A percentile compares a stretch with the other conserved stretches of the same genome.
phyloP scores from a whole-genome alignment of 805 yeast genomes.

The Candida multigemmis region DNA sequence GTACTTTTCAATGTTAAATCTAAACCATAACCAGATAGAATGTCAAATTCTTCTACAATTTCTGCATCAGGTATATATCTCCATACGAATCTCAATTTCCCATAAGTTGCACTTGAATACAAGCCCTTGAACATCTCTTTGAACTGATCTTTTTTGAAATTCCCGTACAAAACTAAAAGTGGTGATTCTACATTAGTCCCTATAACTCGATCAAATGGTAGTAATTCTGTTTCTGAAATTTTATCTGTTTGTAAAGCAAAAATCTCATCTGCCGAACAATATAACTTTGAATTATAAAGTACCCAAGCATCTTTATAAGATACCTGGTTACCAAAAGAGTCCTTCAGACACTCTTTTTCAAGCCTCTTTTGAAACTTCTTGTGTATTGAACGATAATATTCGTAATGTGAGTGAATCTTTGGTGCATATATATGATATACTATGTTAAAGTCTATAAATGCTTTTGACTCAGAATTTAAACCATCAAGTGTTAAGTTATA shows the following conservation, averaged over 20 bases:
- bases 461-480: conserved; percentile 5
- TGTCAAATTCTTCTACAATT: conserved; percentile 11
- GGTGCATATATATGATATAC: conserved; percentile 48
- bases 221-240: conserved; percentile 9
- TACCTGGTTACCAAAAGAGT: conserved; percentile 20
- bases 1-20: conserved; percentile 57
- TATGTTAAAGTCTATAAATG: conserved; percentile 33
- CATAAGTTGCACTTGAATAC: conserved; percentile 48
- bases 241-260: conserved; percentile 65
- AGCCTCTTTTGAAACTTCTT: conserved; percentile 15
- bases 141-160: conserved; percentile 41
- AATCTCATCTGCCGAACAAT: conserved; percentile 63
- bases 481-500: too few species aligned
- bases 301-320: conserved; percentile 37
- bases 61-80: conserved; percentile 45
- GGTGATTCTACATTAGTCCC: conserved; percentile 46
- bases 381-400: conserved; percentile 37
- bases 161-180: conserved; percentile 58
- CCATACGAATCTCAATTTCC: conserved; percentile 68
- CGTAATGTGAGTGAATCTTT: conserved; percentile 54
- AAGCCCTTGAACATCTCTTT: conserved; percentile 50
- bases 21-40: conserved; percentile 56
- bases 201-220: conserved; percentile 55
- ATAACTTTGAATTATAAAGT: conserved; percentile 40
- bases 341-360: conserved; percentile 14